Evolutionary conservation across 2,329 filamentous ascomycete species (phyloP).

Genomic region (Bipolaris cookei): DNA sequence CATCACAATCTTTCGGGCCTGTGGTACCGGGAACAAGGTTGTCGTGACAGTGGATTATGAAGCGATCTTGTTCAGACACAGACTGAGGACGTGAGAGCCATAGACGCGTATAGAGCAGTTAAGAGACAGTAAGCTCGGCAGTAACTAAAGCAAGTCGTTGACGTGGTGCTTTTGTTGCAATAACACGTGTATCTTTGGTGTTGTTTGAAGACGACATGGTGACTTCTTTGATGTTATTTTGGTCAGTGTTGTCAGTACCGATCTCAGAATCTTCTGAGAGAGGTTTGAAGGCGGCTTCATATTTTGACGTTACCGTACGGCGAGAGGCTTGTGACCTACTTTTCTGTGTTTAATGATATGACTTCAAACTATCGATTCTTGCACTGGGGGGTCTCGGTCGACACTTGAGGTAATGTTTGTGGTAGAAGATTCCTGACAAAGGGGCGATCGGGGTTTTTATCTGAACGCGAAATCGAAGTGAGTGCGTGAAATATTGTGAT

Average conservation of each 20-base stretch:
- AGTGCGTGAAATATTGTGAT: neutral
- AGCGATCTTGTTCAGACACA: constrained; percentile 4
- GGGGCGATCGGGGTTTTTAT: neutral
- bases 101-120: neutral
- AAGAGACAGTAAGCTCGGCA: neutral
- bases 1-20: constrained; percentile 5
- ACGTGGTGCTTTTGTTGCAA: neutral
- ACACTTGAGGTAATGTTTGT: neutral
- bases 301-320: neutral
- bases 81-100: constrained; percentile 2
- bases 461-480: neutral
- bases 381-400: neutral
- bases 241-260: neutral
- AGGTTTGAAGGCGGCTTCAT: neutral
- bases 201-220: neutral
- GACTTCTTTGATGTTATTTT: neutral
- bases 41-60: constrained; percentile 7
- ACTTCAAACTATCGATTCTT: neutral
- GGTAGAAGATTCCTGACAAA: too few species aligned
- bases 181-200: neutral
- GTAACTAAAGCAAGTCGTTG: neutral
- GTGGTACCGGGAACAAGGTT: constrained; percentile 6
- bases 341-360: neutral
- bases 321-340: neutral
- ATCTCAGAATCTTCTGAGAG: neutral